Evolutionary conservation across 73 alveolate genomes (phyloP), one percentile per base, ranked within the genome.

Genomic region (Symbiodinium natans): DNA sequence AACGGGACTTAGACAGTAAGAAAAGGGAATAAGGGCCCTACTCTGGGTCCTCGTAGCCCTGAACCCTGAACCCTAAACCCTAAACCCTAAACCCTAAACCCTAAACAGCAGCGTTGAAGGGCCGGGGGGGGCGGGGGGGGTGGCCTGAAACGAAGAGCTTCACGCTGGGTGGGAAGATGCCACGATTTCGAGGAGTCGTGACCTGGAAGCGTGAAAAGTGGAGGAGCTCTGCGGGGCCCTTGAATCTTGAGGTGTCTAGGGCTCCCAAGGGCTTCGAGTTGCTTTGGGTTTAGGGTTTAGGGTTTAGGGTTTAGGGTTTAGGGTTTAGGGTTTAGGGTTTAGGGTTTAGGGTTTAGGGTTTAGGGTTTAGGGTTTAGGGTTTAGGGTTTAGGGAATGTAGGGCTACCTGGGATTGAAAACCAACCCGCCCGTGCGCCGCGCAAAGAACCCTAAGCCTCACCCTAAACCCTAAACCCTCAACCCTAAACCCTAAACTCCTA

Each of bases 171-270:
- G 90, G 90, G 56, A 54, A 92, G 21, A 92, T 73, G 39, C 90
- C 98, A 19, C 74, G 73, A 63, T 92, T 92, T 29, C 98, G 88
- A n/a, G 98, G 98, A 1, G 86, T 34, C 7, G 98, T 92, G 98
- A 92, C 95, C 95, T 88, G 46, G n/a, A 52, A 29, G 71, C 4
- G 9, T n/a, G n/a, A n/a, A n/a, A n/a, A n/a, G n/a, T n/a, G 23
- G 4, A 52, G 71, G 71, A 52, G 23, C n/a, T 8, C 71, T 52
- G n/a, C 71, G 71, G 71, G 9, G 71, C 59, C 15, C 1, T 52
- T 21, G 68, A 52, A 6, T 23, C 71, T 52, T 13, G 1, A 29
- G 71, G n/a, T 52, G 1, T 52, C 71, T 11, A 13, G 2, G n/a
- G 68, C 68, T 52, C 23, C 23, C 29, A 21, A 5, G 71, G 71